phyloP scores from a whole-genome alignment of 169 alveolate species.

The Perkinsus olseni region DNA sequence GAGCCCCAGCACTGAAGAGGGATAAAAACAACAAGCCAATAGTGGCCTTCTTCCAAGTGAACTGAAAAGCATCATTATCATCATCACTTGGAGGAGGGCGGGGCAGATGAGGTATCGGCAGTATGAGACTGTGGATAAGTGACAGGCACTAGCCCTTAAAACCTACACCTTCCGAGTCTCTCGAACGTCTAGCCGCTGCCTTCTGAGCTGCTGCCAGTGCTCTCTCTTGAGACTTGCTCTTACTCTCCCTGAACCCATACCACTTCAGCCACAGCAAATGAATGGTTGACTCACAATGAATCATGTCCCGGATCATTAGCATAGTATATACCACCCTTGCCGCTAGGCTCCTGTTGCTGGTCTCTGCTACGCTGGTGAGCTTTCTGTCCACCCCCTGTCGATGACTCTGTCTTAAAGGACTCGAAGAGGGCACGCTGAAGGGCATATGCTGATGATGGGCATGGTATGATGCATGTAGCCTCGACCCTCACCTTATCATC shows the following conservation, averaged over 20 bases:
- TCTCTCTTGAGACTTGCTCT: not conserved
- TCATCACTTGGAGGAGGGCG: no score
- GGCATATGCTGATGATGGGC: not conserved
- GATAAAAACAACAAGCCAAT: not conserved
- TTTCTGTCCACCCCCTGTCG: not conserved
- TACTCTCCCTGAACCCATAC: not conserved
- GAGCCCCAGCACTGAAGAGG: not conserved
- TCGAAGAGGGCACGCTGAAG: not conserved
- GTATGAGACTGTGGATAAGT: no score
- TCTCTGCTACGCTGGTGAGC: not conserved
- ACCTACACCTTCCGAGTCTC: not conserved
- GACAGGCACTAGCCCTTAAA: no score
- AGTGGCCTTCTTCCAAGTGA: not conserved
- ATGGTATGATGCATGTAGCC: not conserved
- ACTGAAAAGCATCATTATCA: not conserved
- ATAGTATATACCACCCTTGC: not conserved
- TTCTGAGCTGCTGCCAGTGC: not conserved
- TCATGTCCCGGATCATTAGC: not conserved
- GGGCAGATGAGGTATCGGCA: not conserved
- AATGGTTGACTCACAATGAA: not conserved
- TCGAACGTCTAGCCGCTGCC: not conserved
- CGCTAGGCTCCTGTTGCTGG: not conserved
- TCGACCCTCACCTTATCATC: not conserved
- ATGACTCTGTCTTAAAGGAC: not conserved
- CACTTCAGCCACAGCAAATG: not conserved